A percentile compares a stretch with the other conserved stretches of the same genome.
Conservation (phyloP, 495 filamentous ascomycete species). For the Rostrohypoxylon terebratum region DNA sequence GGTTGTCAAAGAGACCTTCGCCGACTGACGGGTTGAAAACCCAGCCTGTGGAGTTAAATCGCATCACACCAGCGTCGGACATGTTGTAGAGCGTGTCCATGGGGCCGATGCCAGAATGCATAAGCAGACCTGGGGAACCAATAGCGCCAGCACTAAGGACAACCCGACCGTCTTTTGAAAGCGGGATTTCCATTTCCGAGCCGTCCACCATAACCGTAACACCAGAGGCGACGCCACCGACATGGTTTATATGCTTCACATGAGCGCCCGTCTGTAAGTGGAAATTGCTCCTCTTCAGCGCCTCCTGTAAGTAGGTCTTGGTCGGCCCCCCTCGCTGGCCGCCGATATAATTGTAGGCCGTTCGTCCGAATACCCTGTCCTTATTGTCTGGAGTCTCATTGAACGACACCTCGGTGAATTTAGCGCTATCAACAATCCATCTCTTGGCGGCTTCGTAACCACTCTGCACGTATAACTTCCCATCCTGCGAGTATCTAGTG, state of each 20-base stretch:
- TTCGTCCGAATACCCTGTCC: conserved; percentile 63
- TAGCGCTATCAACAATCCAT: conserved; percentile 60
- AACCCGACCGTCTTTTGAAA: conserved; percentile 63
- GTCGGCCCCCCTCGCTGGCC: conserved; percentile 68
- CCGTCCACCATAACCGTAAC: conserved; percentile 54
- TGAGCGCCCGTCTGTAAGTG: conserved; percentile 61
- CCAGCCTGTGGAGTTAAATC: conserved; percentile 45
- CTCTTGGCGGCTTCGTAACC: conserved; percentile 64
- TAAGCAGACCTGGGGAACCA: conserved; percentile 66
- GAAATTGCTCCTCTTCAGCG: conserved; percentile 63
- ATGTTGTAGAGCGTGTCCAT: conserved; percentile 44
- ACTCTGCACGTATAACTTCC: conserved; percentile 65
- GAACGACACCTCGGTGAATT: conserved; percentile 64
- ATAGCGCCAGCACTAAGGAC: conserved; percentile 68
- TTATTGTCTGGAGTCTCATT: conserved; percentile 65
- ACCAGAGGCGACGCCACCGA: conserved; percentile 61
- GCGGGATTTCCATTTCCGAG: conserved; percentile 57
- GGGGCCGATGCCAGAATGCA: conserved; percentile 65
- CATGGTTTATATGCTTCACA: conserved; percentile 63
- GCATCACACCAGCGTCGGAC: conserved; percentile 37
- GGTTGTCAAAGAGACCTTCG: conserved; percentile 57
- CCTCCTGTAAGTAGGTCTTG: conserved; percentile 67
- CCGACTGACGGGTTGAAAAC: conserved; percentile 55
- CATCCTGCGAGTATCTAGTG: conserved; percentile 65
- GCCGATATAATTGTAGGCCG: conserved; percentile 65